Evolutionary conservation across 1,284 basidiomycete species (phyloP).

Genomic region (Neolentinus lepideus): DNA sequence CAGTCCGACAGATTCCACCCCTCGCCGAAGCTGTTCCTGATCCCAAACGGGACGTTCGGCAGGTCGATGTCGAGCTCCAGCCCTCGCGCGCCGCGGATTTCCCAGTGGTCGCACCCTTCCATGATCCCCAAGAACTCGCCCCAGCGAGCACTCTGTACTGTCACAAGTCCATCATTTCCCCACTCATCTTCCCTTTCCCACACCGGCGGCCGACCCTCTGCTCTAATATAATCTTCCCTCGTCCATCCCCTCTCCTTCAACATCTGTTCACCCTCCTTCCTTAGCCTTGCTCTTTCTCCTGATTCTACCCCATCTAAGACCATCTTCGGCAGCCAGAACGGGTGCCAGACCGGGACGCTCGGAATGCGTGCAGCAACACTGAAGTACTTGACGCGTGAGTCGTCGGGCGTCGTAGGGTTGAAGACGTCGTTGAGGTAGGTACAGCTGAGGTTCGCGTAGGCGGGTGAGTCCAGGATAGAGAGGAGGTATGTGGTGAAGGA

Average conservation of each 20-base stretch:
- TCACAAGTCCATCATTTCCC: conserved; percentile 96
- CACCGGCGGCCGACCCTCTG: conserved; percentile 15
- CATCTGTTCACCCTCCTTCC: conserved; percentile 13
- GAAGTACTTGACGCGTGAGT: conserved; percentile 84
- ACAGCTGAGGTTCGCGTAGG: conserved; percentile 93
- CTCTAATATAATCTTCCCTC: neutral
- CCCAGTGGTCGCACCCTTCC: conserved; percentile 96
- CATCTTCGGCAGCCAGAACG: conserved; percentile 94
- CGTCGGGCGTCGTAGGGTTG: conserved; percentile 88
- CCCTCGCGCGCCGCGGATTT: conserved; percentile 78
- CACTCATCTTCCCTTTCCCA: conserved; percentile 52
- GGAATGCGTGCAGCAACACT: conserved; percentile 79
- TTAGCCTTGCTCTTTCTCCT: conserved; percentile 34
- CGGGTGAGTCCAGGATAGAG: conserved; percentile 93
- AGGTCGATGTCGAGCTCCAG: conserved; percentile 58
- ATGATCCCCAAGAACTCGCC: conserved; percentile 90
- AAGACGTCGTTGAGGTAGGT: conserved; percentile 81
- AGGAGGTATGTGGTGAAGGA: conserved; percentile 86
- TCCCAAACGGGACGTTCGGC: conserved; percentile 30
- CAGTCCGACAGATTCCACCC: conserved; percentile 57
- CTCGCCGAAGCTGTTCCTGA: conserved; percentile 25
- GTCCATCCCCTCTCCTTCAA: neutral
- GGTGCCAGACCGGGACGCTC: conserved; percentile 82
- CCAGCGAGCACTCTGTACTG: conserved; percentile 85
- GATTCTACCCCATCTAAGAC: conserved; percentile 81